Conservation (phyloP, 208 protist genomes). For the Acanthamoeba sp. region DNA sequence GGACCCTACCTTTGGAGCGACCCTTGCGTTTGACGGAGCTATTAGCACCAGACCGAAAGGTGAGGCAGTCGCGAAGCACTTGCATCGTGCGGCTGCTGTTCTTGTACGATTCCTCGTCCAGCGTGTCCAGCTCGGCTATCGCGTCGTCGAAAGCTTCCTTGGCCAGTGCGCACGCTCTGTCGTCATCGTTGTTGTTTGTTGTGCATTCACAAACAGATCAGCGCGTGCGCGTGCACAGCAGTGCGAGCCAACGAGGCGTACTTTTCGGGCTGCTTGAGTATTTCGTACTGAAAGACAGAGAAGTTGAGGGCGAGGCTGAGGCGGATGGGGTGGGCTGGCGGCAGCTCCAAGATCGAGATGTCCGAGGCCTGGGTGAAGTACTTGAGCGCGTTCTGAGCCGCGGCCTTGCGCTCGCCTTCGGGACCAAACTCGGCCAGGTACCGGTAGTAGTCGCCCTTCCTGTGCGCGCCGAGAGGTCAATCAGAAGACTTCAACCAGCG, state of each 20-base stretch:
- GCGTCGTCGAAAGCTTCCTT: constrained; percentile 97
- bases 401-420: constrained; percentile 88
- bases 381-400: constrained; percentile 86
- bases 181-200: too few species aligned
- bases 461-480: constrained; percentile 66
- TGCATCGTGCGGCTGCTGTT: constrained; percentile 99
- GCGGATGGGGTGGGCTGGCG: constrained; percentile 98
- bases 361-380: constrained; percentile 89
- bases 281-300: constrained; percentile 99
- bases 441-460: constrained; percentile 94
- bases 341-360: constrained; percentile 85
- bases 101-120: constrained; percentile 98
- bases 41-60: constrained; percentile 94
- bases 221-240: not conserved
- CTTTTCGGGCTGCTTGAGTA: constrained; percentile 96
- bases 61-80: constrained; percentile 99
- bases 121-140: constrained; percentile 97
- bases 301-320: constrained; percentile 99
- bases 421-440: constrained; percentile 98
- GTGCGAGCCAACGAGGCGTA: not conserved
- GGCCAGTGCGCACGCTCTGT: constrained; percentile 95
- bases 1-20: constrained; percentile 17
- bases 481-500: too few species aligned
- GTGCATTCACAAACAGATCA: not conserved
- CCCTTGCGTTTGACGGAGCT: constrained; percentile 7